These are phyloP conservation scores for Farysia itapuensis DNA, from an alignment of 1,284 basidiomycete genomes.

Conservation along the genomic window DNA sequence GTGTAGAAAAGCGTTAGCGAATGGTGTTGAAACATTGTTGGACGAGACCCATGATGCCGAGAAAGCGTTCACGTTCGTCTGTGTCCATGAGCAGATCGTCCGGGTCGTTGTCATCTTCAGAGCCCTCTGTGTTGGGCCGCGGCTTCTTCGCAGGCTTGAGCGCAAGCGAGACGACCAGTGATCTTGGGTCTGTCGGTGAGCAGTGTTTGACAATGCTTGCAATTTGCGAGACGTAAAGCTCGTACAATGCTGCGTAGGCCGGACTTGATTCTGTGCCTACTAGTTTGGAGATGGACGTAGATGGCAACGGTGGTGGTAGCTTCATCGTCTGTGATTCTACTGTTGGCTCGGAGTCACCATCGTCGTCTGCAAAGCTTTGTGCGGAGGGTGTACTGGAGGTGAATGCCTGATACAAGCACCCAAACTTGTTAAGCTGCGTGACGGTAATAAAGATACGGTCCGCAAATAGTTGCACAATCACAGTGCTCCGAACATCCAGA, in stretches of 20 bases:
- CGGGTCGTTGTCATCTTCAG: slow-evolving; percentile 31
- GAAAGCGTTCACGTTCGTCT: slow-evolving; percentile 2
- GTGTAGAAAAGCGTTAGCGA: not conserved
- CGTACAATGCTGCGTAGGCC: slow-evolving; percentile 72
- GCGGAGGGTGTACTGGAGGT: slow-evolving; percentile 2
- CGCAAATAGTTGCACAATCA: slow-evolving; percentile 30
- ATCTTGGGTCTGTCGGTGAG: slow-evolving; percentile 54
- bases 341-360: no score
- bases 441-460: slow-evolving; percentile 43
- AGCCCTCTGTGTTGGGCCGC: not conserved
- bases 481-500: slow-evolving; percentile 10
- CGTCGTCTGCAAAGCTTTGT: no score
- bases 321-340: no score
- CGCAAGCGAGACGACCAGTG: slow-evolving; percentile 28
- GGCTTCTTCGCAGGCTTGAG: slow-evolving; percentile 4
- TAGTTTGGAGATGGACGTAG: slow-evolving; percentile 73
- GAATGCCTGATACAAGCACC: slow-evolving; percentile 28
- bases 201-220: slow-evolving; percentile 75
- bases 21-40: not conserved
- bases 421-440: slow-evolving; percentile 41
- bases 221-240: slow-evolving; percentile 80
- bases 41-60: slow-evolving; percentile 2
- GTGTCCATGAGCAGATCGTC: slow-evolving; percentile 22
- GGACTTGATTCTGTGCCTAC: slow-evolving; percentile 70
- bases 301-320: slow-evolving; percentile 68